These are phyloP conservation scores for Deinandra increscens DNA, from an alignment of 129 eudicot species.

Conservation along the genomic window DNA sequence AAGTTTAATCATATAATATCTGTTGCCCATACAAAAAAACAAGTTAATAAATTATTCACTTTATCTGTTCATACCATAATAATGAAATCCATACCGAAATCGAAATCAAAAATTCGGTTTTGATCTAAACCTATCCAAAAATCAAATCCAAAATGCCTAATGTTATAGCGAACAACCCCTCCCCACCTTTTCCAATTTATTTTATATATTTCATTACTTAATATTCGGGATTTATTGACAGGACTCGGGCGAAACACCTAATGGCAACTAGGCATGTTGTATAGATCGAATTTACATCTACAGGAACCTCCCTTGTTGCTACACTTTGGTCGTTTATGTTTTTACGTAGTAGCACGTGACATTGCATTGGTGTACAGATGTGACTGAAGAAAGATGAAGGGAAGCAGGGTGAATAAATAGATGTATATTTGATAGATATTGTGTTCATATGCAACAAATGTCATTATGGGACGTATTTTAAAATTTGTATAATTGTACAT, in stretches of 20 bases:
- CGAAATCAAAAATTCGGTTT: too few species aligned
- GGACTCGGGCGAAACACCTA: not conserved
- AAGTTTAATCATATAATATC: too few species aligned
- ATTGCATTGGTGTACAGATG: not conserved
- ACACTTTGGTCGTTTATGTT: not conserved
- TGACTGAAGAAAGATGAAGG: not conserved
- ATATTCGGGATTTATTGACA: not conserved
- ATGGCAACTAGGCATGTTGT: not conserved
- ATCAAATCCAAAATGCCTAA: too few species aligned
- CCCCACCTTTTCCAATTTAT: too few species aligned
- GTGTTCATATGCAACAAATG: not conserved
- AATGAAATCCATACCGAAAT: too few species aligned
- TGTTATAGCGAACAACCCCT: too few species aligned
- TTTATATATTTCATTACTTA: not conserved
- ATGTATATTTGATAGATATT: not conserved
- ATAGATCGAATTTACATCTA: not conserved
- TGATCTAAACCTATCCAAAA: too few species aligned
- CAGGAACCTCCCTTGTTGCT: not conserved
- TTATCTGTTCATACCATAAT: too few species aligned
- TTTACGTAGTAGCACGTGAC: not conserved
- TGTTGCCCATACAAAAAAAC: too few species aligned
- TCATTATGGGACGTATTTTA: not conserved
- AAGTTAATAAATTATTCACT: too few species aligned
- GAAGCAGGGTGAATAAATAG: not conserved
- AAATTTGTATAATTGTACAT: too few species aligned